Percentiles rank a stretch among this genome's conserved stretches.
Evolutionary conservation across 140 eudicot genomes (phyloP).

Genomic region (Erigeron philadelphicus): DNA sequence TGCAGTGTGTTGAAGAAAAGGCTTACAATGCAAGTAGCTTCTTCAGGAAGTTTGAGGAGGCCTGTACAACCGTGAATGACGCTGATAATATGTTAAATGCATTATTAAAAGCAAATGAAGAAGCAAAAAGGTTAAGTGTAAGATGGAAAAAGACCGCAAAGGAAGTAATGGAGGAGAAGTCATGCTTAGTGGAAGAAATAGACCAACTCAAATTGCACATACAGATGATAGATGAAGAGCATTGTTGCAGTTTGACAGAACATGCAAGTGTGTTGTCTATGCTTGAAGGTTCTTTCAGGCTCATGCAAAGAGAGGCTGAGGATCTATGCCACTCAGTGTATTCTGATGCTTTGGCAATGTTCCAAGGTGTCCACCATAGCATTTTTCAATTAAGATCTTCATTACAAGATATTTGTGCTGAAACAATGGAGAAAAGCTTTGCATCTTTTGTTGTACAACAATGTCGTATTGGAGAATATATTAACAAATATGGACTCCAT

Average conservation of each 20-base stretch:
- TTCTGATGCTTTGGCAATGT: constrained; percentile 45
- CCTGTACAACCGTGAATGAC: constrained; percentile 60
- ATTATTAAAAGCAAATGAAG: constrained; percentile 46
- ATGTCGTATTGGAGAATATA: constrained; percentile 41
- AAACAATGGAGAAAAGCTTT: constrained; percentile 44
- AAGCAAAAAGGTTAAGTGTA: constrained; percentile 41
- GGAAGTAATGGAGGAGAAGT: constrained; percentile 52
- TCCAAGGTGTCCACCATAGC: constrained; percentile 29
- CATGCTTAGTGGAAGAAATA: constrained; percentile 47
- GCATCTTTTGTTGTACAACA: constrained; percentile 46
- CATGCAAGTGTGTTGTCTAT: constrained; percentile 30
- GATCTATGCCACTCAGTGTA: constrained; percentile 38
- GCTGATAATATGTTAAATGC: constrained; percentile 63
- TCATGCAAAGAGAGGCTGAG: constrained; percentile 55
- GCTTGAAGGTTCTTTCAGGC: constrained; percentile 52
- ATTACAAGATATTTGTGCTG: constrained; percentile 45
- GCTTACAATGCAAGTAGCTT: constrained; percentile 34
- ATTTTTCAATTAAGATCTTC: constrained; percentile 44
- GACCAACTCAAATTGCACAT: constrained; percentile 43
- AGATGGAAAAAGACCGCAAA: constrained; percentile 63
- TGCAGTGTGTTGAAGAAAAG: constrained; percentile 42
- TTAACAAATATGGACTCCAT: constrained; percentile 28
- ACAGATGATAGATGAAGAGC: constrained; percentile 39
- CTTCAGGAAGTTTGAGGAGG: constrained; percentile 56
- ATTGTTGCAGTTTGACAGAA: constrained; percentile 31